Percentiles rank a stretch among this genome's conserved stretches.
Conservation (phyloP, 495 filamentous ascomycete genomes). For the Rhypophila decipiens region DNA sequence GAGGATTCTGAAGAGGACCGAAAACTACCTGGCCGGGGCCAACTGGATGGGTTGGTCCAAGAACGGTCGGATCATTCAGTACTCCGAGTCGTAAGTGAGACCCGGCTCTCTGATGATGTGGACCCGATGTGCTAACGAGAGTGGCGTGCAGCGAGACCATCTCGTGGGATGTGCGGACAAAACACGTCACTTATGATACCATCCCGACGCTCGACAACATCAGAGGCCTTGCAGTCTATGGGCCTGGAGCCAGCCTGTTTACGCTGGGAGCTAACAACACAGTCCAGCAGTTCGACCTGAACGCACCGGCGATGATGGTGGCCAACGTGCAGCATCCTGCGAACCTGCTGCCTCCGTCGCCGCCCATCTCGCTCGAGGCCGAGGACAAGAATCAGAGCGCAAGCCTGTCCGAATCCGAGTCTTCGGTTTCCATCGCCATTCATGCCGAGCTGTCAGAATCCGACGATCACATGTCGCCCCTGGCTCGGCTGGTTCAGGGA, state of each 20-base stretch:
- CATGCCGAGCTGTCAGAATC: conserved; percentile 54
- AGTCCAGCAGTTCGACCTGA: conserved; percentile 91
- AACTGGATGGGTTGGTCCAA: conserved; percentile 99
- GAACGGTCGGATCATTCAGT: conserved; percentile 92
- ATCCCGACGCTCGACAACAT: conserved; percentile 81
- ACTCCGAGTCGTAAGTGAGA: conserved; percentile 76
- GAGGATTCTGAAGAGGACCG: conserved; percentile 73
- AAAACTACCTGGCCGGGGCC: conserved; percentile 65
- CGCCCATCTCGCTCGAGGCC: conserved; percentile 70
- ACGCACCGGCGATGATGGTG: conserved; percentile 66
- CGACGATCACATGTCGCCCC: conserved; percentile 62
- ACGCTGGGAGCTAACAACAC: conserved; percentile 82
- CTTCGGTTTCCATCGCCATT: conserved; percentile 40
- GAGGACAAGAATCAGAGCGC: conserved; percentile 37
- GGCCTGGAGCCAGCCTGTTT: conserved; percentile 85
- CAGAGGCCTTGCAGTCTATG: conserved; percentile 78
- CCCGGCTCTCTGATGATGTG: background rate
- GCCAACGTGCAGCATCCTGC: conserved; percentile 79
- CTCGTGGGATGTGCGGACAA: conserved; percentile 95
- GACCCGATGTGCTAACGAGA: background rate
- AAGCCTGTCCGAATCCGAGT: conserved; percentile 38
- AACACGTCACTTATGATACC: conserved; percentile 80
- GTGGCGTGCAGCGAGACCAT: conserved; percentile 66
- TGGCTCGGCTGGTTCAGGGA: conserved; percentile 56
- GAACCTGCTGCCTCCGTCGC: conserved; percentile 64